Evolutionary conservation across 1,139 yeast species (phyloP), one percentile per base, ranked within the genome.

Genomic region (Hansenula sp.): DNA sequence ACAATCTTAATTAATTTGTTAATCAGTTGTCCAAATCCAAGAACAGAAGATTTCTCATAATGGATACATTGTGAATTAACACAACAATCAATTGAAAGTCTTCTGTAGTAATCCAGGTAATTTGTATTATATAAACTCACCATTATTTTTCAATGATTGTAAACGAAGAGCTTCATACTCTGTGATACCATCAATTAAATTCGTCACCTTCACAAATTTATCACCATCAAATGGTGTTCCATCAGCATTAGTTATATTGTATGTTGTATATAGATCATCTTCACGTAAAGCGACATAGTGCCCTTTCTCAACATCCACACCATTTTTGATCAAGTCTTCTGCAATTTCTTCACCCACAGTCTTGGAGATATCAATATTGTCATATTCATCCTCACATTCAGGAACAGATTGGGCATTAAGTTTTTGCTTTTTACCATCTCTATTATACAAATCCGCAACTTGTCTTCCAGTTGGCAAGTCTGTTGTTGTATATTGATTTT

Each of bases 311-410:
- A 63, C 67, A 11, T 60, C 55, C 1, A 74, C 79, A 1, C 86
- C 85, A 10, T 57, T 53, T 32, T 65, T 64, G 36, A 81, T 70
- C 38, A 79, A 54, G 1, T 59, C 62, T 2, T 60, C 60, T 0
- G 75, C 78, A n/a, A 76, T 47, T 3, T 72, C 56, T 26, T 59
- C 59, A 2, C 85, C 82, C 11, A 80, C 62, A 0, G 71, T 73
- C 8, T 58, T 62, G 1, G 75, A 62, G 3, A 73, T 61, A 34
- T 77, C 81, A 32, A 82, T 55, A 52, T 81, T 79, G 3, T 65
- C 63, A 57, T 81, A 84, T 12, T 47, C 55, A 2, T 53, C 48
- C 14, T 67, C 68, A 58, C 86, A 79, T 35, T 54, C 56, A 0
- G 73, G 74, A 10, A 59, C 36, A 2, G 55, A 54, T 29, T 47